Base-by-base conservation (phyloP, 1,284 basidiomycete genomes). In the Anthracocystis setariae region DNA sequence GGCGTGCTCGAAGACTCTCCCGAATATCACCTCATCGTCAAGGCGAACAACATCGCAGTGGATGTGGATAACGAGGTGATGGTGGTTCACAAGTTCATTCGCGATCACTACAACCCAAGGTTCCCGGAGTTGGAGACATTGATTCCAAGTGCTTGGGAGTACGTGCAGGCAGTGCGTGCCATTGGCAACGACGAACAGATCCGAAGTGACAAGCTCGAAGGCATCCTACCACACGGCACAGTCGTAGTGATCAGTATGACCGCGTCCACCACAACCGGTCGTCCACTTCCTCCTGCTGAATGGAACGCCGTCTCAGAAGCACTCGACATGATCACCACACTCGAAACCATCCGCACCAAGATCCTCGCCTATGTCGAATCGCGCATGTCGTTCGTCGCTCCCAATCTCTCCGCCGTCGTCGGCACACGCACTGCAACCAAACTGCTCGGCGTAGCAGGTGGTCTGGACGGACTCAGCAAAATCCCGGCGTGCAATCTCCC, bases 281-380 rank as follows among this genome's bases (percentile, higher is more conserved):
- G 90, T 65, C 86, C 87, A 29, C 87, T 99, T 12, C 83, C 88
- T 0, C 87, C 89, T 0, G 84, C 85, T 1, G 89, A 91, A 77
- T 98, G 93, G 93, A 82, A 85, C 44, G 88, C 91, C 1, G 90
- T 97, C 1, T 87, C 91, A 74, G 88, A 88, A 43, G 95, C 95
- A 3, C 93, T 92, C 79, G 90, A 92, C 72, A 88, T 97, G 56
- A 92, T 93, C 8, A 91, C 91, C 76, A 87, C 91, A 55, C 85
- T 99, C 24, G 92, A 97, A 77, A 90, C 91, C 69, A 91, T 92
- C 0, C 89, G 94, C 47, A 92, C 92, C 85, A 60, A 59, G 89
- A 98, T 98, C 76, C 94, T 98, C 85, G 90, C 92, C 86, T 98
- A 98, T 87, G 96, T 99, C 83, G 95, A 96, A 86, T 96, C 93